Evolutionary conservation across 768 basidiomycete genomes (phyloP), one percentile per base, ranked within the genome.

Genomic region (Hydnum rufescens): DNA sequence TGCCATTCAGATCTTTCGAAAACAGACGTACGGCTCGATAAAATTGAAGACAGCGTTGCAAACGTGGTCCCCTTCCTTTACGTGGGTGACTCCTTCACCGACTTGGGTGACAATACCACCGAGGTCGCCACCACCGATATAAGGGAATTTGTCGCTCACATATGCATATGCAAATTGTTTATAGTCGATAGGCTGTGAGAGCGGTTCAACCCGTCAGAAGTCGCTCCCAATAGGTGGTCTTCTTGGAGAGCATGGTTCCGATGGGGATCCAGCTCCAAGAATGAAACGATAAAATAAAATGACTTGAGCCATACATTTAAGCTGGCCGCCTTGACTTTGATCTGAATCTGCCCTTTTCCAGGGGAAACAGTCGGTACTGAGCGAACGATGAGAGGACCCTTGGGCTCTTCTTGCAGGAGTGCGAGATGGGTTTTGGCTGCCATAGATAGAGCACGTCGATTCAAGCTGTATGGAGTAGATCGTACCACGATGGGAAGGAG

Each of bases 71-170:
- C 30, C 32, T 39, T 39, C 60, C 53, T 65, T 62, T 22, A 72
- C 51, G 46, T 59, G 62, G 3, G 57, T 51, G 3, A 71, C 66
- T 8, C 60, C 64, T 2, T 58, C 28, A 3, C 71, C 73, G 43
- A 68, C 54, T 42, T 66, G 60, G 2, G 55, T 62, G 2, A 74
- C 64, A 6, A 58, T 65, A 13, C 73, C 71, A 31, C 68, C 60
- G 32, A 60, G 64, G 54, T 62, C 67, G 53, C 67, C 62, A 2
- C 71, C 71, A 8, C 71, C 53, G 3, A 64, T 59, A 8, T 61
- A 42, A 4, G 72, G 72, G 53, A 66, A 68, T 25, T 26, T 8
- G 8, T 16, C 13, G 8, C 8, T 28, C 44, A 13, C 16, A 13
- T 26, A 13, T 16, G 13, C 26, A 13, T 13, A 1, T 16, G 13